phyloP scores from a whole-genome alignment of 202 grass and related monocot species.

The Schoenoplectus tabernaemontani region DNA sequence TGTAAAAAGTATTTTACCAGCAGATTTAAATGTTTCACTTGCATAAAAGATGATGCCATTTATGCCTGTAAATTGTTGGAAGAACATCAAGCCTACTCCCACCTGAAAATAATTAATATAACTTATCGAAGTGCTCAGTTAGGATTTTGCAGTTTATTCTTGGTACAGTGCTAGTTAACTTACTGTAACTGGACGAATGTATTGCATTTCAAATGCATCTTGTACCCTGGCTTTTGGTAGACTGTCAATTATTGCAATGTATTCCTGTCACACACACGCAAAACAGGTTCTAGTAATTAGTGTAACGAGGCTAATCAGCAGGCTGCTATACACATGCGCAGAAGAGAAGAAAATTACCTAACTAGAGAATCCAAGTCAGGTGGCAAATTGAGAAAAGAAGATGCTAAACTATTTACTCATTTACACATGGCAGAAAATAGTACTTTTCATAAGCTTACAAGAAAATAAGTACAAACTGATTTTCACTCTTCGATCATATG shows the following conservation, averaged over 20 bases:
- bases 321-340: neutral
- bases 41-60: conserved; percentile 59
- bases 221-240: conserved; percentile 41
- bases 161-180: conserved; percentile 5
- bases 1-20: conserved; percentile 28
- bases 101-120: conserved; percentile 25
- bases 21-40: conserved; percentile 54
- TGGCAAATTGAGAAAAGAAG: neutral
- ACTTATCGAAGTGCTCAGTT: neutral
- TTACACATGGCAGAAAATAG: neutral
- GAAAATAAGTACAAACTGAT: neutral
- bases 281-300: neutral
- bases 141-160: neutral
- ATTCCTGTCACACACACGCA: conserved; percentile 37
- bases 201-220: conserved; percentile 40
- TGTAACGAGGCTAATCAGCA: neutral
- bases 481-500: neutral
- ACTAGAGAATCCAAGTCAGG: neutral
- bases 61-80: conserved; percentile 56
- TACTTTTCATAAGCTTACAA: neutral
- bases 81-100: conserved; percentile 53
- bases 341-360: neutral
- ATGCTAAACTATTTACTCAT: neutral
- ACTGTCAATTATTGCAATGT: conserved; percentile 25
- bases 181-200: conserved; percentile 42